A percentile compares a stretch with the other conserved stretches of the same genome.
Conservation (phyloP, 2,329 filamentous ascomycete genomes). For the Colletotrichum sublineola region DNA sequence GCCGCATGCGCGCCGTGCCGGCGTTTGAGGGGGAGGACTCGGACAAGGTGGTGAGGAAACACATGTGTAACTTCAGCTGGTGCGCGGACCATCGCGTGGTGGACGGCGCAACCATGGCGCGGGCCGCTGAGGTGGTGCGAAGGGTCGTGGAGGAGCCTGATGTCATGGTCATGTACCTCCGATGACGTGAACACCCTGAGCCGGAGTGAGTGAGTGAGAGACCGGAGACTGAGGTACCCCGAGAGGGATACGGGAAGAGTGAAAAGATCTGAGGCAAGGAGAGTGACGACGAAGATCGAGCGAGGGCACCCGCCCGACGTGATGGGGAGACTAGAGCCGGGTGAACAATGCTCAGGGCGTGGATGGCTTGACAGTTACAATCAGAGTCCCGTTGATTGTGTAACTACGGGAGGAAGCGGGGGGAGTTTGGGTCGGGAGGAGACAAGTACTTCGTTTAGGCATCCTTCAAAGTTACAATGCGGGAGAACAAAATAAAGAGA, state of each 20-base stretch:
- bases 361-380: slow-evolving; percentile 11
- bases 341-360: not conserved
- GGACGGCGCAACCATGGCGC: slow-evolving; percentile 93
- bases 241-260: not conserved
- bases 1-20: slow-evolving; percentile 83
- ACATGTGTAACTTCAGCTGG: slow-evolving; percentile 94
- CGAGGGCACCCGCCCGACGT: slow-evolving; percentile 17
- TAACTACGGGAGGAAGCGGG: slow-evolving; percentile 11
- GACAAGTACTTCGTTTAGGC: not conserved
- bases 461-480: not conserved
- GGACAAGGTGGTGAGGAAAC: slow-evolving; percentile 76
- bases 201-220: not conserved
- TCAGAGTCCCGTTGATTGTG: slow-evolving; percentile 15
- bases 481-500: slow-evolving; percentile 9
- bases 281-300: not conserved
- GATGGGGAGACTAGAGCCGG: slow-evolving; percentile 2
- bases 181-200: slow-evolving; percentile 57
- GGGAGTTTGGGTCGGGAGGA: not conserved
- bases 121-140: slow-evolving; percentile 86
- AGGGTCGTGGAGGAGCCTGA: slow-evolving; percentile 86
- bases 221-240: not conserved
- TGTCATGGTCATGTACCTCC: slow-evolving; percentile 85
- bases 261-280: not conserved
- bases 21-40: slow-evolving; percentile 72
- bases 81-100: slow-evolving; percentile 94